Evolutionary conservation across 176 grass and related monocot species (phyloP).

Genomic region (Lolium multiflorum): DNA sequence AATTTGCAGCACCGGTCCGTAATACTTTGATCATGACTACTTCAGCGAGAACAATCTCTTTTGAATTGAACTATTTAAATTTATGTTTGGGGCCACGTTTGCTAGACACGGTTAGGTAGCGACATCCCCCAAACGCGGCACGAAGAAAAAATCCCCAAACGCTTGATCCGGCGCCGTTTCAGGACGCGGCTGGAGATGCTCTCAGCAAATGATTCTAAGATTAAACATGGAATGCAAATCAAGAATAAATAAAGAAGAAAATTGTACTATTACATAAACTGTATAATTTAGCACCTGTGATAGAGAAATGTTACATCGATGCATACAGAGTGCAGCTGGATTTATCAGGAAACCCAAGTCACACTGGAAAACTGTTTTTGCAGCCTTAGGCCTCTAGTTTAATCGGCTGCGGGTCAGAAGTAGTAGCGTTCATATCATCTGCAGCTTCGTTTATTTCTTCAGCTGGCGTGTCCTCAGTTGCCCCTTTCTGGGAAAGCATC

Average conservation of each 20-base stretch:
- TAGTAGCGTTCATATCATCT: conserved; percentile 39
- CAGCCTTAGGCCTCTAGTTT: conserved; percentile 45
- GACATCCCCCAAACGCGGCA: too few relatives aligned
- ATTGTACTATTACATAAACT: neutral
- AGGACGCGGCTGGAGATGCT: too few relatives aligned
- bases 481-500: conserved; percentile 69
- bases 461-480: conserved; percentile 33
- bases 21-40: too few relatives aligned
- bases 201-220: too few relatives aligned
- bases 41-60: too few relatives aligned
- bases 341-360: neutral
- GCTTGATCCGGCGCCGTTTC: too few relatives aligned
- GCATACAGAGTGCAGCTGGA: neutral
- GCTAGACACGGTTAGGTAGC: too few relatives aligned
- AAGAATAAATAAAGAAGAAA: neutral
- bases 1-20: too few relatives aligned
- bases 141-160: too few relatives aligned
- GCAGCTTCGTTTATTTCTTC: conserved; percentile 42
- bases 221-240: too few relatives aligned
- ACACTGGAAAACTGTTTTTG: neutral
- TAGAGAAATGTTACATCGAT: neutral
- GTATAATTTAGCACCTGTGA: neutral
- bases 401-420: conserved; percentile 34
- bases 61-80: too few relatives aligned
- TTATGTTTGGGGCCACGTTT: too few relatives aligned